Evolutionary conservation across 441 rosid genomes (phyloP).

Genomic region (Euphorbia celastroides): DNA sequence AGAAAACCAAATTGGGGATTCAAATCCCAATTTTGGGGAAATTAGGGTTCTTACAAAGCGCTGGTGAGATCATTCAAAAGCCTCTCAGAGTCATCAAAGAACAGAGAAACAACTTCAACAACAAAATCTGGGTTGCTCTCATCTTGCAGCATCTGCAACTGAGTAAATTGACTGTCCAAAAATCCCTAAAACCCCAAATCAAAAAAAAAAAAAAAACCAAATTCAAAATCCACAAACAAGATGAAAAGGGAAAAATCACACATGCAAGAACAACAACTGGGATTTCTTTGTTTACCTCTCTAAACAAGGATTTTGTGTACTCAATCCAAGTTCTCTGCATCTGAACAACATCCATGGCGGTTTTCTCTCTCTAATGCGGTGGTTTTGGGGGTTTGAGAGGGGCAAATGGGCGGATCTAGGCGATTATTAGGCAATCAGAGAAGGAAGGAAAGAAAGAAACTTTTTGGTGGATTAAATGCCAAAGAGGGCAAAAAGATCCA

Average conservation of each 20-base stretch:
- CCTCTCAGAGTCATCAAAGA: slow-evolving; percentile 87
- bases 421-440: slow-evolving; percentile 18
- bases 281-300: slow-evolving; percentile 44
- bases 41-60: slow-evolving; percentile 46
- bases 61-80: slow-evolving; percentile 77
- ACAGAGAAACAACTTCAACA: slow-evolving; percentile 78
- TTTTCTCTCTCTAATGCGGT: slow-evolving; percentile 16
- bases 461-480: slow-evolving; percentile 14
- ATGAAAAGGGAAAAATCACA: not conserved
- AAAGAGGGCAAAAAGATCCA: not conserved
- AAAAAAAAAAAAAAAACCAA: not conserved
- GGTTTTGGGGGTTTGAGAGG: slow-evolving; percentile 5
- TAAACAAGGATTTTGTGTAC: slow-evolving; percentile 69
- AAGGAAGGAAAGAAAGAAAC: slow-evolving; percentile 18
- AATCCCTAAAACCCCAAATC: slow-evolving; percentile 44
- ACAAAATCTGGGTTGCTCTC: slow-evolving; percentile 96
- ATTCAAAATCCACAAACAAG: not conserved
- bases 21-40: not conserved
- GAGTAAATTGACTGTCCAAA: slow-evolving; percentile 81
- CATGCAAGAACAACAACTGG: not conserved
- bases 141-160: slow-evolving; percentile 89
- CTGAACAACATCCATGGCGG: slow-evolving; percentile 70
- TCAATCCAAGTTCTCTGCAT: slow-evolving; percentile 72
- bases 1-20: not conserved
- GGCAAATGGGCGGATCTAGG: slow-evolving; percentile 29